Conservation (phyloP, 1,284 basidiomycete genomes). For the Apiotrichum gracile region DNA sequence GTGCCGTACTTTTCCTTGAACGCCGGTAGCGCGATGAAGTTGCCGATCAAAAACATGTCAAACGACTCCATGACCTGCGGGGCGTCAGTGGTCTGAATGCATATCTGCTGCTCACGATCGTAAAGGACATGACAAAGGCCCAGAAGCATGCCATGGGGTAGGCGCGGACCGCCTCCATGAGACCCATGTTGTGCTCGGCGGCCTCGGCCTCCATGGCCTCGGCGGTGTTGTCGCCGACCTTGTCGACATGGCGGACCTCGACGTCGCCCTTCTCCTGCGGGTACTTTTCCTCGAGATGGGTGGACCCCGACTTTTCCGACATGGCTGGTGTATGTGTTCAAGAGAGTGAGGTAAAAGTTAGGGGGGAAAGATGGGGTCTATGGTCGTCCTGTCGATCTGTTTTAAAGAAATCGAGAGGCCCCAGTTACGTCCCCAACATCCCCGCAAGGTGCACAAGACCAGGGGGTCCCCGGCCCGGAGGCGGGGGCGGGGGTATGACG, state of each 20-base stretch:
- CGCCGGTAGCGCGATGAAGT: slow-evolving; percentile 26
- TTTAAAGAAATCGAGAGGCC: no score
- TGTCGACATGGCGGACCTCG: neutral
- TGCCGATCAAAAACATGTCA: slow-evolving; percentile 34
- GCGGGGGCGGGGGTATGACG: no score
- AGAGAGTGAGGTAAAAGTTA: no score
- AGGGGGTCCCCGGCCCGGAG: no score
- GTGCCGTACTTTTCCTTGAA: slow-evolving; percentile 16
- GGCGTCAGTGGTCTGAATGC: neutral
- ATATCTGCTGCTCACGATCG: slow-evolving; percentile 15
- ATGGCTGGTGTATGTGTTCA: no score
- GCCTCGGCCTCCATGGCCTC: neutral
- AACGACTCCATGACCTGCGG: slow-evolving; percentile 34
- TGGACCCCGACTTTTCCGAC: no score
- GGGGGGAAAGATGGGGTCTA: no score
- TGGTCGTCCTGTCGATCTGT: no score
- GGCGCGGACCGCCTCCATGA: slow-evolving; percentile 13
- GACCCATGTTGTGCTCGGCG: neutral
- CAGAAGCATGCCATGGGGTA: slow-evolving; percentile 33
- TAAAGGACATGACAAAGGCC: slow-evolving; percentile 28
- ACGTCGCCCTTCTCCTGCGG: no score
- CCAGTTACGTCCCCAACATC: no score
- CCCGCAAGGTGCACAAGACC: no score
- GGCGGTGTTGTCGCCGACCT: neutral
- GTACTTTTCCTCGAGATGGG: no score